Conservation (phyloP, 805 yeast genomes). For the Saturnispora sanitii region DNA sequence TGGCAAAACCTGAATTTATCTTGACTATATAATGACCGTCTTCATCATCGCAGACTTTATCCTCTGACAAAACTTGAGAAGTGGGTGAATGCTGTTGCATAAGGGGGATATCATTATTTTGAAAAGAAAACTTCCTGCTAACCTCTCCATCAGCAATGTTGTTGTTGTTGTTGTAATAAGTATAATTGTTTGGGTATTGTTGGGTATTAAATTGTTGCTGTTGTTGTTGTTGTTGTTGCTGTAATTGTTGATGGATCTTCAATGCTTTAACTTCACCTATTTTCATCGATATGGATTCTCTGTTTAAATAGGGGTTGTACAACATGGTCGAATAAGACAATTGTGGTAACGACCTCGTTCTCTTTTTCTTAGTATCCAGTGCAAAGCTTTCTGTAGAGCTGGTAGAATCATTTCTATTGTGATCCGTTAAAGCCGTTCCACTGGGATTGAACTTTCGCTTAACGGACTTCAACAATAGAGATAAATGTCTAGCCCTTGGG, state of each 20-base stretch:
- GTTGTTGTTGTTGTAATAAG: constrained; percentile 16
- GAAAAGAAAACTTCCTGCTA: constrained; percentile 22
- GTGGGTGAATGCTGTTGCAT: constrained; percentile 5
- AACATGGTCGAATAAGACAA: constrained; percentile 37
- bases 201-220: constrained; percentile 17
- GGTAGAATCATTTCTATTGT: not conserved
- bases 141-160: not conserved
- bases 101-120: constrained; percentile 6
- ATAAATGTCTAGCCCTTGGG: constrained; percentile 5
- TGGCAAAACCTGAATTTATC: constrained; percentile 55
- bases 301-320: constrained; percentile 27
- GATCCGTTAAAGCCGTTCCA: not conserved
- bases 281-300: constrained; percentile 29
- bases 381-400: not conserved
- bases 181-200: constrained; percentile 16
- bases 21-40: constrained; percentile 68
- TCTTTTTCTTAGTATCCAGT: constrained; percentile 26
- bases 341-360: constrained; percentile 48
- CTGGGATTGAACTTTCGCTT: constrained; percentile 4
- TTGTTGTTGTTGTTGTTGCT: not conserved
- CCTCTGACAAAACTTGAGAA: constrained; percentile 14
- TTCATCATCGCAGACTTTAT: constrained; percentile 43
- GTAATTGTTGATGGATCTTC: constrained; percentile 19
- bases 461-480: constrained; percentile 4
- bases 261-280: constrained; percentile 35